phyloP scores from a whole-genome alignment of 164 flowering plant species.

The Stephania cephalantha region DNA sequence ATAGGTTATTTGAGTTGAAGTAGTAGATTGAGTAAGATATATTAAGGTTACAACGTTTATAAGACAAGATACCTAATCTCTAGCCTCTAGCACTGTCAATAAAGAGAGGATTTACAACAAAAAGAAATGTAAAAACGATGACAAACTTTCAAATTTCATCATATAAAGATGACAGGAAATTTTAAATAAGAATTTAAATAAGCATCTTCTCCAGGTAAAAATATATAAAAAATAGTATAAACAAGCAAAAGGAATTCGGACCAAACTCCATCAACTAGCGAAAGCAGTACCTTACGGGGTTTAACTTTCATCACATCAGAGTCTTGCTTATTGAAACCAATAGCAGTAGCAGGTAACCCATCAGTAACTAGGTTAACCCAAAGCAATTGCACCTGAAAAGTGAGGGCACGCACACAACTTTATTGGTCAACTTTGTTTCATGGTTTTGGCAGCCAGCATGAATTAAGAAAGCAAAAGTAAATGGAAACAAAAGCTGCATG shows the following conservation, averaged over 20 bases:
- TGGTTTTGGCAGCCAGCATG: neutral
- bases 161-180: neutral
- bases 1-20: no score
- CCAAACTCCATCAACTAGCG: neutral
- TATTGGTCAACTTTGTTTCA: neutral
- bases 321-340: constrained; percentile 96
- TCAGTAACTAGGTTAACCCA: constrained; percentile 99
- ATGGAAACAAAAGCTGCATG: neutral
- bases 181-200: neutral
- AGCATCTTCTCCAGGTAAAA: neutral
- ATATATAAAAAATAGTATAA: neutral
- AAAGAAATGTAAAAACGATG: neutral
- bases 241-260: neutral
- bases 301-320: constrained; percentile 93
- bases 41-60: no score
- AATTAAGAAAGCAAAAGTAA: neutral
- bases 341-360: constrained; percentile 99
- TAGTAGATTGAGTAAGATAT: no score
- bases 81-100: neutral
- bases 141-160: no score
- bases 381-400: constrained; percentile 80
- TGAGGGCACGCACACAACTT: constrained; percentile 1
- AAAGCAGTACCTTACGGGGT: constrained; percentile 78
- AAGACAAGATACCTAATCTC: no score
- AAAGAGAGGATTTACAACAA: neutral